Percentiles rank a stretch among this genome's conserved stretches.
Evolutionary conservation across 495 filamentous ascomycete genomes (phyloP).

Genomic region (Penicillium soppii): DNA sequence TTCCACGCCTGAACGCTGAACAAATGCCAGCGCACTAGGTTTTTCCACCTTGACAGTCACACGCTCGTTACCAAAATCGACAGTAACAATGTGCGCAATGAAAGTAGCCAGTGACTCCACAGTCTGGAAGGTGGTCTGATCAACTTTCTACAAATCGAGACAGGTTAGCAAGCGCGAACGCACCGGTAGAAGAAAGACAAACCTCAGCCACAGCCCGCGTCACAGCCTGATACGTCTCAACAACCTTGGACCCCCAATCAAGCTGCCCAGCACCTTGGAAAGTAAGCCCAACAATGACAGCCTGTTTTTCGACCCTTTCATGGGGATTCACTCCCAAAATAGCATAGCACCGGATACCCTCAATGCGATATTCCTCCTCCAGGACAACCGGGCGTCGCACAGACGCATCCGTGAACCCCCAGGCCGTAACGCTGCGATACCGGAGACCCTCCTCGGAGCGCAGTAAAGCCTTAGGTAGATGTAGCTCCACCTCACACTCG

Average conservation of each 20-base stretch:
- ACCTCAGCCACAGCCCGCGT: slow-evolving; percentile 47
- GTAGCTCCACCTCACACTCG: slow-evolving; percentile 40
- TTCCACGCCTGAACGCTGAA: slow-evolving; percentile 54
- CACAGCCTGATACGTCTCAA: slow-evolving; percentile 46
- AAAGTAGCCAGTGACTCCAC: slow-evolving; percentile 57
- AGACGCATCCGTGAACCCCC: slow-evolving; percentile 24
- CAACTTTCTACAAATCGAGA: slow-evolving; percentile 40
- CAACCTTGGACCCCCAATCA: slow-evolving; percentile 40
- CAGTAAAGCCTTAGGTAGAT: slow-evolving; percentile 43
- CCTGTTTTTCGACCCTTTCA: slow-evolving; percentile 57
- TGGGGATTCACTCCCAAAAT: slow-evolving; percentile 60
- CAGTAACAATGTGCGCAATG: slow-evolving; percentile 51
- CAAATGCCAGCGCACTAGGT: slow-evolving; percentile 57
- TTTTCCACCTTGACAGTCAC: slow-evolving; percentile 57
- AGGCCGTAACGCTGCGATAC: slow-evolving; percentile 41
- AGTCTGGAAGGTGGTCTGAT: slow-evolving; percentile 53
- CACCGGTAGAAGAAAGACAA: slow-evolving; percentile 10
- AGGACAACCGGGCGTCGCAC: slow-evolving; percentile 34
- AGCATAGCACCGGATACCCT: slow-evolving; percentile 45
- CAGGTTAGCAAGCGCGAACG: slow-evolving; percentile 7
- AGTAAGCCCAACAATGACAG: slow-evolving; percentile 49
- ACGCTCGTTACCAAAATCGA: slow-evolving; percentile 50
- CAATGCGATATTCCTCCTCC: slow-evolving; percentile 46
- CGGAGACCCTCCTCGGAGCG: slow-evolving; percentile 41
- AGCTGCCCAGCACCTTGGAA: slow-evolving; percentile 44